Conservation (phyloP, 2,329 filamentous ascomycete species). For the Cercospora nicotianae region DNA sequence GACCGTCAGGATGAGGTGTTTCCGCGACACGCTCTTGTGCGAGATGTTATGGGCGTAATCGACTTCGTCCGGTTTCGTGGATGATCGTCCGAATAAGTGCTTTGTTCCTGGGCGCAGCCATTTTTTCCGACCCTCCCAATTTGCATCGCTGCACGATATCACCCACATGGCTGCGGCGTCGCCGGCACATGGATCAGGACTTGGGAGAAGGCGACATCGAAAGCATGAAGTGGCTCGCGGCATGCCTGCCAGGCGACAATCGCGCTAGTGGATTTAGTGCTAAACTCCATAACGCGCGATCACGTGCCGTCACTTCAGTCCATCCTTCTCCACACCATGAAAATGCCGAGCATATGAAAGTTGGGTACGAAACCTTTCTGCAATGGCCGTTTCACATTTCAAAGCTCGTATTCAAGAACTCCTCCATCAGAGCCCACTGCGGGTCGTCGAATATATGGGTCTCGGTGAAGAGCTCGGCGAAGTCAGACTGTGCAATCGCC, state of each 20-base stretch:
- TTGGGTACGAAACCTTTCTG: not conserved
- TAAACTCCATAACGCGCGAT: not conserved
- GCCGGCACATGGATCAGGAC: not conserved
- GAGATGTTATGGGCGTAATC: conserved; percentile 64
- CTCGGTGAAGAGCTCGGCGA: not conserved
- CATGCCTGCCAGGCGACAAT: not conserved
- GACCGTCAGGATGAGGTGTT: conserved; percentile 79
- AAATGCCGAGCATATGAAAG: not conserved
- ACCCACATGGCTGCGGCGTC: conserved; percentile 49
- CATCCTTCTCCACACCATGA: not conserved
- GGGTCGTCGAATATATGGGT: conserved; percentile 19
- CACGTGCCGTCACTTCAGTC: not conserved
- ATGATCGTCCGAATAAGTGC: conserved; percentile 64
- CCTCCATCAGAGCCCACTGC: conserved; percentile 20
- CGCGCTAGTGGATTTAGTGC: conserved; percentile 2
- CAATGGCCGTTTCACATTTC: conserved; percentile 4
- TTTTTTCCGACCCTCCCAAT: conserved; percentile 50
- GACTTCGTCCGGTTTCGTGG: conserved; percentile 50
- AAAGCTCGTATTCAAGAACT: conserved; percentile 15
- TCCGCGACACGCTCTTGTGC: conserved; percentile 81
- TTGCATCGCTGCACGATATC: conserved; percentile 56
- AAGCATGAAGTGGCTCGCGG: not conserved
- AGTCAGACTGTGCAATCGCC: not conserved
- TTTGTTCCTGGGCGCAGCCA: conserved; percentile 35
- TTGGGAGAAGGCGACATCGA: not conserved